These are phyloP conservation scores for Lyophyllum atratum DNA, from an alignment of 768 basidiomycete species.

Conservation along the genomic window DNA sequence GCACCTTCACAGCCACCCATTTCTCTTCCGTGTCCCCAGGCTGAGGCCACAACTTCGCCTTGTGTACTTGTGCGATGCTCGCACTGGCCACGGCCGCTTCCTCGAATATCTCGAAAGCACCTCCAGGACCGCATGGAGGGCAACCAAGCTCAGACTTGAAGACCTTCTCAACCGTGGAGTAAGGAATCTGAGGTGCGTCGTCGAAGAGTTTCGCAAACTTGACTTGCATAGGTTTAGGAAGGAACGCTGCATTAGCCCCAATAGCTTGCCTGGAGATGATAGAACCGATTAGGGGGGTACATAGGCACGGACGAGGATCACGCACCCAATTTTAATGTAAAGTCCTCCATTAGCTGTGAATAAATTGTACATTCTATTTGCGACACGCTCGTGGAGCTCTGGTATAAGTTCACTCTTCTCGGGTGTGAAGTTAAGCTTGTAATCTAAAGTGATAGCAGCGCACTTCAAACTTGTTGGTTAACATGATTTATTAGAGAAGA, in stretches of 20 bases:
- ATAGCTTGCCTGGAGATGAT: slow-evolving; percentile 61
- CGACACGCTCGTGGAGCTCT: slow-evolving; percentile 82
- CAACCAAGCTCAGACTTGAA: slow-evolving; percentile 70
- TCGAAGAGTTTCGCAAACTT: slow-evolving; percentile 87
- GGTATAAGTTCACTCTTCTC: slow-evolving; percentile 74
- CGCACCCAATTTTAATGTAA: slow-evolving; percentile 78
- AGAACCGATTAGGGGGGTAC: neutral
- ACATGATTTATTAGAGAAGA: neutral
- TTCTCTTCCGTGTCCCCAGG: slow-evolving; percentile 43
- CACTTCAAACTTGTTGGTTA: slow-evolving; percentile 44
- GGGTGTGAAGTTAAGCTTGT: slow-evolving; percentile 86
- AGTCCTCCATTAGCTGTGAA: slow-evolving; percentile 83
- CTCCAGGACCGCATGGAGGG: slow-evolving; percentile 64
- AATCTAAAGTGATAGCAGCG: slow-evolving; percentile 71
- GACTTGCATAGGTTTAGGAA: slow-evolving; percentile 81
- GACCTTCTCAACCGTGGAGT: slow-evolving; percentile 64
- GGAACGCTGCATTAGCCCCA: slow-evolving; percentile 81
- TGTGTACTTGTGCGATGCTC: slow-evolving; percentile 91
- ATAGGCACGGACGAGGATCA: neutral
- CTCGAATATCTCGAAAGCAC: slow-evolving; percentile 81
- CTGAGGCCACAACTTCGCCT: slow-evolving; percentile 56
- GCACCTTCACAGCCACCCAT: slow-evolving; percentile 92
- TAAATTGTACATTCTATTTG: slow-evolving; percentile 72
- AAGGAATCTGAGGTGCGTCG: slow-evolving; percentile 84
- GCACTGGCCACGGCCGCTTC: slow-evolving; percentile 81